Evolutionary conservation across 179 eudicot genomes (phyloP), one percentile per base, ranked within the genome.

Genomic region (Corrigiola litoralis): DNA sequence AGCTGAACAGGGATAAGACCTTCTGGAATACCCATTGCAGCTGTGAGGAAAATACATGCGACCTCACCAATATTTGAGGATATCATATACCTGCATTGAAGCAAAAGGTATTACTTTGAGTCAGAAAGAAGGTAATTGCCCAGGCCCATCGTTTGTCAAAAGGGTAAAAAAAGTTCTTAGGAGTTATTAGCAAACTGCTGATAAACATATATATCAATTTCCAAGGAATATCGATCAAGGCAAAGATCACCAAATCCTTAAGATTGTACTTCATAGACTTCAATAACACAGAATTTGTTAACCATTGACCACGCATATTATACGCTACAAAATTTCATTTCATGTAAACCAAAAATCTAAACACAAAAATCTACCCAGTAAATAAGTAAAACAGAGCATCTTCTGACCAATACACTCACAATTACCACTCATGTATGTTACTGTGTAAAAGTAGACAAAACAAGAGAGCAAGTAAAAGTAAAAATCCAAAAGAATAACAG

Each of bases 51-150:
- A 51, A 92, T 92, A 16, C 71, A 84, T 16, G 91, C 94, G 17
- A 92, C 98, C 82, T 92, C 98, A 21, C 98, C 98, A 46, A 92
- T 87, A 72, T 92, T 92, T 66, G 98, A 92, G 42, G 97, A 92
- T 67, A 92, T 92, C 98, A 92, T 92, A 72, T 92, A 92, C 80
- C 97, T 92, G 81, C 29, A 52, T 63, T 42, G 61, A 42, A 51
- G 37, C n/a, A 68, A 12, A 75, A 29, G 8, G 25, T 41, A 38
- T 44, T 63, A 47, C 44, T 38, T 27, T 47, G 17, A 6, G 41
- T 29, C 36, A 34, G 16, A 36, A 44, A 23, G 38, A 28, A n/a
- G n/a, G 44, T 10, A 40, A 40, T 6, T 3, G 14, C 14, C 11
- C 13, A 7, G 44, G 11, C 44, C 14, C 44, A 40, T 10, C 44